A percentile compares a stretch with the other conserved stretches of the same genome.
Evolutionary conservation across 1,284 basidiomycete genomes (phyloP).

Genomic region (Trichosporon sp.): DNA sequence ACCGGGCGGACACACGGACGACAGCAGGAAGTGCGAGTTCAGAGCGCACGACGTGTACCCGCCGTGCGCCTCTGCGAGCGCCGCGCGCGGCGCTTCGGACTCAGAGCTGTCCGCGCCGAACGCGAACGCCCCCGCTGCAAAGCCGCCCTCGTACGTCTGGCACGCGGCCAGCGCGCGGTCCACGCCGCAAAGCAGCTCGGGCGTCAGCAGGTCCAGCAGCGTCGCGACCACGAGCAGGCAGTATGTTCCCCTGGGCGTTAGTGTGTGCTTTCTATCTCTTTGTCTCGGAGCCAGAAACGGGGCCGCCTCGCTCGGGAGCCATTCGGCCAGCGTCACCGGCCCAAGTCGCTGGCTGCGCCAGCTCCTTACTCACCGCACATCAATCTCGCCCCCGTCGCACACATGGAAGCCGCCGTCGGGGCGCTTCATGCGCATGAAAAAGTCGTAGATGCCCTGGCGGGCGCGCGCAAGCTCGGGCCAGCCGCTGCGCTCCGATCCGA

Average conservation of each 20-base stretch:
- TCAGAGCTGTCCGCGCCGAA: constrained; percentile 30
- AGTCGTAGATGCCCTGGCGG: constrained; percentile 72
- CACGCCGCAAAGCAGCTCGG: constrained; percentile 64
- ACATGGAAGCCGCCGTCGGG: constrained; percentile 93
- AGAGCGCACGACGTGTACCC: constrained; percentile 94
- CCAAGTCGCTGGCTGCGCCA: too few species aligned
- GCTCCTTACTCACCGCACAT: constrained; percentile 66
- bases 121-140: constrained; percentile 66
- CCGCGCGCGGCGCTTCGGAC: constrained; percentile 42
- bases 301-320: too few species aligned
- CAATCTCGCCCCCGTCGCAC: constrained; percentile 80
- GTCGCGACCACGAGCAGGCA: constrained; percentile 68
- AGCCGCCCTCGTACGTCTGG: constrained; percentile 97
- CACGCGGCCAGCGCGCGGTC: constrained; percentile 57
- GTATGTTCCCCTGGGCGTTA: constrained; percentile 61
- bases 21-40: constrained; percentile 73
- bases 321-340: too few species aligned
- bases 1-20: constrained; percentile 19
- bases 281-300: too few species aligned
- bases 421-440: constrained; percentile 90
- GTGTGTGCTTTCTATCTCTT: too few species aligned
- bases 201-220: constrained; percentile 70
- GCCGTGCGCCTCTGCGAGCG: constrained; percentile 89
- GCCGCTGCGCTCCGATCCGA: constrained; percentile 64
- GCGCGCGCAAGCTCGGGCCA: constrained; percentile 71